Evolutionary conservation across 768 basidiomycete species (phyloP).

Genomic region (Leccinum longicurvipes): DNA sequence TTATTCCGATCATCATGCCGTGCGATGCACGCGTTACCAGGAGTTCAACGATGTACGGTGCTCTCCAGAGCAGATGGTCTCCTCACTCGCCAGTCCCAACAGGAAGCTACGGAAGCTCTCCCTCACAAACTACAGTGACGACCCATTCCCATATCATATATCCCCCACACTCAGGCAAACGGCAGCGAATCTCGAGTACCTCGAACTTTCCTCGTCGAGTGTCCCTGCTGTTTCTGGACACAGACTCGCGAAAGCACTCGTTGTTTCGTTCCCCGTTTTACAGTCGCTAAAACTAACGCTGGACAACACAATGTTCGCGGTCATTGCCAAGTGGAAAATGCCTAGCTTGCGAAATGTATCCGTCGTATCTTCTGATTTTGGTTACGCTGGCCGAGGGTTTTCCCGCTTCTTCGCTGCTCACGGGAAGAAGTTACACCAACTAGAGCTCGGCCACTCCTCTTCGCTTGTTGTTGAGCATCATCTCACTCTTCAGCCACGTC

Average conservation of each 20-base stretch:
- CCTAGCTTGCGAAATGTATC: conserved; percentile 60
- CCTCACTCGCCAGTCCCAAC: conserved; percentile 52
- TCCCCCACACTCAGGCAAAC: conserved; percentile 50
- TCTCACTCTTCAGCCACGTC: conserved; percentile 44
- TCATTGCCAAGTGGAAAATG: conserved; percentile 66
- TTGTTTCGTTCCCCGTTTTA: conserved; percentile 55
- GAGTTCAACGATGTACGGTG: conserved; percentile 42
- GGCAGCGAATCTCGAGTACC: conserved; percentile 56
- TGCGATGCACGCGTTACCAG: conserved; percentile 52
- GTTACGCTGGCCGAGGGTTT: conserved; percentile 65
- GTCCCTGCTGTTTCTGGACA: conserved; percentile 39
- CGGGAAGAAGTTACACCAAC: conserved; percentile 55
- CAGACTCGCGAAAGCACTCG: conserved; percentile 15
- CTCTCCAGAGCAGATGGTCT: conserved; percentile 57
- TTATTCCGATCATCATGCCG: conserved; percentile 62
- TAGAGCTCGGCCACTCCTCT: conserved; percentile 72
- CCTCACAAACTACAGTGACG: conserved; percentile 73
- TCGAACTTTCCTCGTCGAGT: conserved; percentile 62
- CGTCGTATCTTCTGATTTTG: conserved; percentile 68
- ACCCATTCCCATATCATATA: conserved; percentile 52
- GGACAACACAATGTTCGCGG: conserved; percentile 67
- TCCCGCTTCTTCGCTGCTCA: conserved; percentile 63
- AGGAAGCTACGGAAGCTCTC: conserved; percentile 55
- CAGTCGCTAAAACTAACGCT: conserved; percentile 66
- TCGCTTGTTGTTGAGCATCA: conserved; percentile 67